A percentile compares a stretch with the other conserved stretches of the same genome.
Conservation (phyloP, 768 basidiomycete species). For the Pulveroboletus sp. region DNA sequence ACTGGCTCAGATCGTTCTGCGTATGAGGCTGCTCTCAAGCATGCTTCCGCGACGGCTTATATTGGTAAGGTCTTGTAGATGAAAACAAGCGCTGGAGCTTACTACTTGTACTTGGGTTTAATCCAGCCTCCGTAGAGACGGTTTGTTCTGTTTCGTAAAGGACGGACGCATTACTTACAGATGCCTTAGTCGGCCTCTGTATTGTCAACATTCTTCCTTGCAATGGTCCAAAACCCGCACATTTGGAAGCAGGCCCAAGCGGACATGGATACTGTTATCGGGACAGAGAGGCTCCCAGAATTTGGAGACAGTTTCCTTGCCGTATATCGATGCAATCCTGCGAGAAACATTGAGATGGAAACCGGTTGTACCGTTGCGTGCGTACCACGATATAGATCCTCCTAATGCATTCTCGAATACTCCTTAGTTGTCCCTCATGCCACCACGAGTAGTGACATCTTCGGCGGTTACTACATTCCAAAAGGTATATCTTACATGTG, state of each 20-base stretch:
- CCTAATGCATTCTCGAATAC: too few species aligned
- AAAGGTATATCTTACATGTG: background rate
- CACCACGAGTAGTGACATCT: background rate
- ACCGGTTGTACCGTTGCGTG: background rate
- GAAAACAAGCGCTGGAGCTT: background rate
- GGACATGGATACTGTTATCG: conserved; percentile 4
- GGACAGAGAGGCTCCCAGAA: conserved; percentile 1
- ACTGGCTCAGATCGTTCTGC: background rate
- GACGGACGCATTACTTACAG: background rate
- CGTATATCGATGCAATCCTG: conserved; percentile 5
- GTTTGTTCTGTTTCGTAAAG: too few species aligned
- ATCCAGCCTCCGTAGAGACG: background rate
- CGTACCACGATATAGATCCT: background rate
- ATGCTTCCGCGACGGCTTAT: conserved; percentile 9
- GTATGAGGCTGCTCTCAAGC: conserved; percentile 7
- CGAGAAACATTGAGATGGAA: conserved; percentile 1
- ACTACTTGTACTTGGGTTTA: background rate
- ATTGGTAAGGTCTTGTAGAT: background rate
- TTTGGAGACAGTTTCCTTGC: conserved; percentile 1
- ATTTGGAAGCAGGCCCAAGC: conserved; percentile 10
- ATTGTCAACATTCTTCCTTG: conserved; percentile 1
- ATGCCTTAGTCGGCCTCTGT: background rate
- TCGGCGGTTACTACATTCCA: background rate
- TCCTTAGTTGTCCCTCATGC: background rate
- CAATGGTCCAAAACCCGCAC: conserved; percentile 8